These are phyloP conservation scores for Tillandsia leiboldiana DNA, from an alignment of 176 grass and related monocot species.

Conservation along the genomic window DNA sequence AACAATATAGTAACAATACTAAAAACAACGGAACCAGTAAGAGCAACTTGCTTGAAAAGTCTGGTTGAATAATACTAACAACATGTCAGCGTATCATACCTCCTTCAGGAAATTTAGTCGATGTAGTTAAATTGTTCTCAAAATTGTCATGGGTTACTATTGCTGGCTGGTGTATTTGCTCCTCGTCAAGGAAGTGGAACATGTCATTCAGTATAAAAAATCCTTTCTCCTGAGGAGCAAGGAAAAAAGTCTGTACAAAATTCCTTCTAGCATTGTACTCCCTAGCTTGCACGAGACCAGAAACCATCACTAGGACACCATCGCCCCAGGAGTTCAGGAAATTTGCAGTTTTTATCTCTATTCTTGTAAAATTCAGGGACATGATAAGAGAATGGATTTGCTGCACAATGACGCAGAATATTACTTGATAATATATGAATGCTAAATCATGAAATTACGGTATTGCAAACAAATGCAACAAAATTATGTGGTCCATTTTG, in stretches of 20 bases:
- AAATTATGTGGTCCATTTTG: too few relatives aligned
- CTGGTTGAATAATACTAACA: neutral
- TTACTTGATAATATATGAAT: neutral
- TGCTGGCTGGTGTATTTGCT: slow-evolving; percentile 47
- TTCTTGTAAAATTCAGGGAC: slow-evolving; percentile 72
- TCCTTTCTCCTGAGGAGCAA: slow-evolving; percentile 95
- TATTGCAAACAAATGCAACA: neutral
- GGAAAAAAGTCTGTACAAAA: slow-evolving; percentile 89
- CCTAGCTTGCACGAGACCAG: slow-evolving; percentile 64
- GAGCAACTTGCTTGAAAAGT: neutral
- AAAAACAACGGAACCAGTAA: neutral
- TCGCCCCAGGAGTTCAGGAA: slow-evolving; percentile 78
- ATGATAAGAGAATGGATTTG: slow-evolving; percentile 83
- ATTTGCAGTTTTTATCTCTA: slow-evolving; percentile 84
- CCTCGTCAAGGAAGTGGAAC: slow-evolving; percentile 85
- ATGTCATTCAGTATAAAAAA: slow-evolving; percentile 98
- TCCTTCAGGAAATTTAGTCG: slow-evolving; percentile 28
- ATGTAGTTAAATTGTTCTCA: slow-evolving; percentile 38
- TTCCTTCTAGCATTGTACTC: slow-evolving; percentile 62
- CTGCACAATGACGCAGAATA: slow-evolving; percentile 27
- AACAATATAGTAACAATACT: too few relatives aligned
- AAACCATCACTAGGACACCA: slow-evolving; percentile 81
- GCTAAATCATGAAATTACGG: neutral
- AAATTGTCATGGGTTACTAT: slow-evolving; percentile 35
- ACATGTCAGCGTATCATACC: slow-evolving; percentile 20